Evolutionary conservation across 306 rosid genomes (phyloP), one percentile per base, ranked within the genome.

Genomic region (Coriaria nepalensis): DNA sequence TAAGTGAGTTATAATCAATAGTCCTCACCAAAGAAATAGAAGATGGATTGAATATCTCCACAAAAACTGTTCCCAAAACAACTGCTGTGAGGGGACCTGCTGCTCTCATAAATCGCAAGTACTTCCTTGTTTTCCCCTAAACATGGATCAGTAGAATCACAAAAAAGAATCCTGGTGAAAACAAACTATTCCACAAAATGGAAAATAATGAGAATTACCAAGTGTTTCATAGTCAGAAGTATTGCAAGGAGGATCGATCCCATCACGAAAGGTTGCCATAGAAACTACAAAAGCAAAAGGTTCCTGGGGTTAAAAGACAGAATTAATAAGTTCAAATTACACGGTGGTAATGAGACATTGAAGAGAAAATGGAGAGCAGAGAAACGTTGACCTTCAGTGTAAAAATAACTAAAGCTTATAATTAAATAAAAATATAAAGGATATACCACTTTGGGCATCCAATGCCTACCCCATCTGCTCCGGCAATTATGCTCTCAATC

Each of bases 21-120:
- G 47, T 57, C 47, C 93, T 74, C 68, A 90, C 97, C 90, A 84
- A 61, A 40, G 95, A 68, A 70, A 90, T 90, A 56, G 94, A 68
- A 50, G 94, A 56, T n/a, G 90, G 85, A 59, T 77, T 68, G 59
- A 84, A 73, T 68, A 77, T 40, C 71, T 84, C 81, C 42, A 49
- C 87, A 55, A 90, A 61, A 45, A 45, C 10, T 45, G 94, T 79
- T 49, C 97, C 97, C 52, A 50, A 38, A 62, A 84, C 77, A 29
- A 90, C 82, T 55, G 87, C 94, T 44, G 97, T 90, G 61, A 90
- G 87, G 62, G 97, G 97, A 59, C 95, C 97, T 45, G 80, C 62
- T 37, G 93, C 97, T 79, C 97, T 81, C 53, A 90, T 72, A 78
- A 81, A 78, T 46, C 94, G 73, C 66, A 90, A 66, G 66, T 60